phyloP scores from a whole-genome alignment of 352 stramenopile species.

The Pilasporangium apinafurcum region DNA sequence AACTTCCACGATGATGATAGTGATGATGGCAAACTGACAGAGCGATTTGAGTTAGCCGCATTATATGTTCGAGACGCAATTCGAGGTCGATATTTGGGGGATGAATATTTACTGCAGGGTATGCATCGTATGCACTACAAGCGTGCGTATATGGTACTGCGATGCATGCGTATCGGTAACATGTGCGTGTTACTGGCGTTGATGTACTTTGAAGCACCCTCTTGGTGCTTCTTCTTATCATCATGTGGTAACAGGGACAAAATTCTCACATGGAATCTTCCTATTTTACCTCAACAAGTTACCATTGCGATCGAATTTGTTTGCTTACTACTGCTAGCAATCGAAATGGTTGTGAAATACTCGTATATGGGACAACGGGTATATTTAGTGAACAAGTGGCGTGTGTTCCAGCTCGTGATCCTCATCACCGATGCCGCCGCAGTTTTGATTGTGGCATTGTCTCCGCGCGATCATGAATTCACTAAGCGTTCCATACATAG shows the following conservation, averaged over 20 bases:
- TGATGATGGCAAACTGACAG: constrained; percentile 4
- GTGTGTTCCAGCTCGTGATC: constrained; percentile 36
- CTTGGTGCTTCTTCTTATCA: constrained; percentile 39
- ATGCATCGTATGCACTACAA: constrained; percentile 42
- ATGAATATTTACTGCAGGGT: constrained; percentile 39
- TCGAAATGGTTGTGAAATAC: constrained; percentile 44
- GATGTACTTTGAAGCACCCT: constrained; percentile 49
- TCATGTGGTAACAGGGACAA: constrained; percentile 23
- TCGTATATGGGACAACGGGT: constrained; percentile 37
- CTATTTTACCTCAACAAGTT: constrained; percentile 15
- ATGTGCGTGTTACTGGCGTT: constrained; percentile 38
- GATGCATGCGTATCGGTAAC: constrained; percentile 30
- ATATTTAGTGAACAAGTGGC: constrained; percentile 54
- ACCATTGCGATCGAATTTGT: constrained; percentile 33
- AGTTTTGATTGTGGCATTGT: constrained; percentile 26
- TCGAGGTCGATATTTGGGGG: constrained; percentile 36
- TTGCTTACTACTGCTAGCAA: constrained; percentile 30
- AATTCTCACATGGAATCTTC: constrained; percentile 27
- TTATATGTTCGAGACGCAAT: constrained; percentile 40
- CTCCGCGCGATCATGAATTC: constrained; percentile 3
- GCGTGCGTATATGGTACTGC: constrained; percentile 39
- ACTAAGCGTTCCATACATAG: not conserved
- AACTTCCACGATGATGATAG: too few species aligned
- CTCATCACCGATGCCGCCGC: constrained; percentile 33
- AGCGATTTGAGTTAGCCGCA: constrained; percentile 28